Base-by-base conservation (phyloP, 768 basidiomycete species). In the Tricholoma terreum region DNA sequence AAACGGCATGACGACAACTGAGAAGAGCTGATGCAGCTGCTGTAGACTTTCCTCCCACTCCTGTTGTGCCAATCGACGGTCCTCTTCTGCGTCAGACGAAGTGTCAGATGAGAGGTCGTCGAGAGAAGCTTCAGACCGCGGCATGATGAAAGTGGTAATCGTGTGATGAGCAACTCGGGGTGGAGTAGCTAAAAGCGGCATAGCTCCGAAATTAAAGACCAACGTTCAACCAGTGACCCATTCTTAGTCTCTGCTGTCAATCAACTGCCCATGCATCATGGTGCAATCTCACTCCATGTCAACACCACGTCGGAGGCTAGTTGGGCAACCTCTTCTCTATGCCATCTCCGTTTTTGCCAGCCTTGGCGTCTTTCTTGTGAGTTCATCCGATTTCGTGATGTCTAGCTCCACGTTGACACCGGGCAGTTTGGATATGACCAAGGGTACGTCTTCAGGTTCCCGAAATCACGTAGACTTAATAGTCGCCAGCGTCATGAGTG, bases 1-100 rank as follows among this genome's bases (percentile, higher is more conserved):
- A 74, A 86, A 89, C 2, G 94, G 94, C 57, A 97, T 75, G 46
- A 95, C 76, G 22, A 95, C 87, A 56, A 92, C 78, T 35, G 89
- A 82, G 52, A 91, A 72, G 17, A 96, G 82, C 68, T 92, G 83
- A 67, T 90, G 86, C 45, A 97, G 80, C 69, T 97, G 93, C 58
- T 86, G 75, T 50, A 96, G 66, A 65, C 89, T 91, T 71, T 97
- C 94, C 65, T 94, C 88, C 94, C 94, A 96, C 75, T 97, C 94
- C 68, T 89, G 81, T 71, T 94, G 90, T 2, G 90, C 89, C 48
- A 88, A 76, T 38, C 78, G 83, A 63, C 83, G 84, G 65, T 93
- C 90, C 57, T 90, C 89, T 61, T 85, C 83, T 1, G 79, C 78
- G 69, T 85, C 84, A 68, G 82, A 84, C 11, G 80, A 80, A 17